Percentiles rank a stretch among this genome's conserved stretches.
Conservation (phyloP, 108 stramenopile genomes). For the Seminavis robusta region DNA sequence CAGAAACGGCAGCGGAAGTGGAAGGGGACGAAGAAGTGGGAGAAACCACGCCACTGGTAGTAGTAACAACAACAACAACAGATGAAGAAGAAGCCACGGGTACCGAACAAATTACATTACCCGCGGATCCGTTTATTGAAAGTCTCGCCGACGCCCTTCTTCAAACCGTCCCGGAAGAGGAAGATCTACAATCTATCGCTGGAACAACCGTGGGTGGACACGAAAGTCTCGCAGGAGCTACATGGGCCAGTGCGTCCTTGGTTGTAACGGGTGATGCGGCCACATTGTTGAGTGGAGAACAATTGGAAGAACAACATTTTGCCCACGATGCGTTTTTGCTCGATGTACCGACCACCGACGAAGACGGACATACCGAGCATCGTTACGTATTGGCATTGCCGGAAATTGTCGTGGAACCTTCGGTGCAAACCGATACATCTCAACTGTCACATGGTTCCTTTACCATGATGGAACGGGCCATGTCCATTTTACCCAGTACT, state of each 20-base stretch:
- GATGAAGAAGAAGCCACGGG: too few species aligned
- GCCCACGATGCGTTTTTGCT: background rate
- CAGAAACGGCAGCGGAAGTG: too few species aligned
- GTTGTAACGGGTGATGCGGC: background rate
- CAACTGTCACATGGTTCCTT: background rate
- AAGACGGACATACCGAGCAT: too few species aligned
- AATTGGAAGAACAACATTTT: background rate
- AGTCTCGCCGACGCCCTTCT: background rate
- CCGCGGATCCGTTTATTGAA: background rate
- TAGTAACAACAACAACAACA: too few species aligned
- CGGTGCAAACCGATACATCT: background rate
- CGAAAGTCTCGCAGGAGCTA: background rate
- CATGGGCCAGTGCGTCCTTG: background rate
- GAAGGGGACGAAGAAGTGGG: too few species aligned
- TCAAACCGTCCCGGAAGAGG: background rate
- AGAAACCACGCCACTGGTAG: too few species aligned
- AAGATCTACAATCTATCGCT: background rate
- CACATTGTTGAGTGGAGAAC: background rate
- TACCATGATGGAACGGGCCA: constrained; percentile 13
- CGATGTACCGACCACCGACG: background rate
- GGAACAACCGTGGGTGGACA: background rate
- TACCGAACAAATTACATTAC: background rate
- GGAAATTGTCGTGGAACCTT: constrained; percentile 11
- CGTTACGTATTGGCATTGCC: constrained; percentile 36
- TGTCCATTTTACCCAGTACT: constrained; percentile 28